Conservation (phyloP, 1,284 basidiomycete genomes). For the Cutaneotrichosporon cutaneum region DNA sequence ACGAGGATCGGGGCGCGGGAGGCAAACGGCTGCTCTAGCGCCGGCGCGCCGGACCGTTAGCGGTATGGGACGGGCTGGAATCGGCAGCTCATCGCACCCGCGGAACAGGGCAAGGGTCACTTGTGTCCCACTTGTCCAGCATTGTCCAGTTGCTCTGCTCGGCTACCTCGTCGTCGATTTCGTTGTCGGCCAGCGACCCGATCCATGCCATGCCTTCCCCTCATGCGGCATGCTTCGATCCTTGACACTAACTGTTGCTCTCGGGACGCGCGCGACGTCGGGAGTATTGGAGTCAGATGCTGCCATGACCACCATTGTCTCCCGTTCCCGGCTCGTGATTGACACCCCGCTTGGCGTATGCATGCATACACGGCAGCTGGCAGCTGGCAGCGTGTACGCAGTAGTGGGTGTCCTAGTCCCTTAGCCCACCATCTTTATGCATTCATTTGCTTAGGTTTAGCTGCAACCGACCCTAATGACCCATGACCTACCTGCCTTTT, state of each 20-base stretch:
- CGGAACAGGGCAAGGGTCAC: neutral
- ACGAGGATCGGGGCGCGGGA: no score
- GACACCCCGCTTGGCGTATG: no score
- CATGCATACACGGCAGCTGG: no score
- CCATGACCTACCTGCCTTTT: no score
- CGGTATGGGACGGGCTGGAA: neutral
- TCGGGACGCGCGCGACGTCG: neutral
- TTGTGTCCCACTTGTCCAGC: neutral
- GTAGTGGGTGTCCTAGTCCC: no score
- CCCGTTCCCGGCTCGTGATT: no score
- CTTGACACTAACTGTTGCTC: neutral
- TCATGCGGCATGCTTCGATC: neutral
- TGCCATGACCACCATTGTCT: neutral
- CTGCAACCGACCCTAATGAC: no score
- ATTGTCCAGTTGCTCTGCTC: neutral
- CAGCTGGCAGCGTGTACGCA: no score
- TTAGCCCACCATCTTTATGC: no score
- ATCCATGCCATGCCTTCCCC: neutral
- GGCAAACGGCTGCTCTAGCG: neutral
- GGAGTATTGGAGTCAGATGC: neutral
- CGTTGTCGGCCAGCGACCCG: neutral
- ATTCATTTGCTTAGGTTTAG: no score
- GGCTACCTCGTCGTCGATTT: neutral
- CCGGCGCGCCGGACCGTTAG: no score
- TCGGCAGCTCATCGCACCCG: conserved; percentile 5